Conservation (phyloP, 2,329 filamentous ascomycete species). For the Fusarium azukiicola region DNA sequence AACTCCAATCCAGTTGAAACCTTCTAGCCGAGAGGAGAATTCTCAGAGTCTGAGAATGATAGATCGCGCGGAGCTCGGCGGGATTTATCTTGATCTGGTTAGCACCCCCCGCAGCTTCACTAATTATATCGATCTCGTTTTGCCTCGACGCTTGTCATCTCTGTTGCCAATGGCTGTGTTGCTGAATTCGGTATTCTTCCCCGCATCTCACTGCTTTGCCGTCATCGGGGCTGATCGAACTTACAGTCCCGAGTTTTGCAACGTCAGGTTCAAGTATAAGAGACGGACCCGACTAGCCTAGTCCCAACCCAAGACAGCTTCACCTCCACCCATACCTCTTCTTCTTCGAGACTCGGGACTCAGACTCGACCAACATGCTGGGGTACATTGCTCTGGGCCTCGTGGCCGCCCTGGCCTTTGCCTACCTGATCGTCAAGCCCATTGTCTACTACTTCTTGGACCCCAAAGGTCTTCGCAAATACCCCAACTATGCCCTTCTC, state of each 20-base stretch:
- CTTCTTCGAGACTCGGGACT: neutral
- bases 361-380: neutral
- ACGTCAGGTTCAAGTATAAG: neutral
- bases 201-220: neutral
- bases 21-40: neutral
- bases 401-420: neutral
- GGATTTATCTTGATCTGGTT: neutral
- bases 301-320: neutral
- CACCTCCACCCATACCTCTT: neutral
- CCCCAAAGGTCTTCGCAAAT: slow-evolving; percentile 4
- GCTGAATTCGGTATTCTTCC: neutral
- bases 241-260: neutral
- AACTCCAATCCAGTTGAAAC: neutral
- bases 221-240: neutral
- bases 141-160: neutral
- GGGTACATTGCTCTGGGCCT: neutral
- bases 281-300: neutral
- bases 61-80: neutral
- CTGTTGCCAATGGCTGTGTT: neutral
- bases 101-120: neutral
- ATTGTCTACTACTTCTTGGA: slow-evolving; percentile 11
- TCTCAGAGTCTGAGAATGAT: neutral
- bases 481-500: slow-evolving; percentile 13
- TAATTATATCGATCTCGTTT: neutral
- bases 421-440: neutral